phyloP scores from a whole-genome alignment of 1,139 yeast species.

The Yamadazyma sp. region DNA sequence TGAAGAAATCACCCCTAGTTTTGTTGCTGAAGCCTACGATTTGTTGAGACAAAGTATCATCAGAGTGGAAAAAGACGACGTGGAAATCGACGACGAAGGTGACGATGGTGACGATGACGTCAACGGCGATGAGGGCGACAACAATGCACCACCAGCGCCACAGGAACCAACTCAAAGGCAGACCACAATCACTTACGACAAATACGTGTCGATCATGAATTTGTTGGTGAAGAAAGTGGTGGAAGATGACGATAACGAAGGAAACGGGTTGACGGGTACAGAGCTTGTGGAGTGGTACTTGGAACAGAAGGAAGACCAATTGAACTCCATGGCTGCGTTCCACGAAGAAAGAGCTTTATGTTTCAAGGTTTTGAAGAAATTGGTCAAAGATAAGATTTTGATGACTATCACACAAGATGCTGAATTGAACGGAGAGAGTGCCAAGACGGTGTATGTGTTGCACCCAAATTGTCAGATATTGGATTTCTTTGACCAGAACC shows the following conservation, averaged over 20 bases:
- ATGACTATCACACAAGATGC: slow-evolving; percentile 74
- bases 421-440: slow-evolving; percentile 26
- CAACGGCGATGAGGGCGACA: slow-evolving; percentile 9
- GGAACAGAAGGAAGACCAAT: slow-evolving; percentile 68
- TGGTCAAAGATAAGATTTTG: slow-evolving; percentile 82
- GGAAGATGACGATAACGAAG: slow-evolving; percentile 52
- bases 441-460: slow-evolving; percentile 57
- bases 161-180: slow-evolving; percentile 8
- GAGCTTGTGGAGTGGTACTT: slow-evolving; percentile 81
- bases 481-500: slow-evolving; percentile 50
- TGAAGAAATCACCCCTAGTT: slow-evolving; percentile 79
- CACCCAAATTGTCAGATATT: slow-evolving; percentile 89
- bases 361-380: slow-evolving; percentile 75
- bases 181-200: slow-evolving; percentile 71
- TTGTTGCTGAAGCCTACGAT: slow-evolving; percentile 93
- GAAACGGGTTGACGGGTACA: slow-evolving; percentile 69
- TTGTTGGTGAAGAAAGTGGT: slow-evolving; percentile 70
- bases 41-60: slow-evolving; percentile 87
- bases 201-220: slow-evolving; percentile 82
- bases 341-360: slow-evolving; percentile 71
- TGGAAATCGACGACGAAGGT: slow-evolving; percentile 75
- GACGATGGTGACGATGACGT: slow-evolving; percentile 26
- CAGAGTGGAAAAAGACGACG: slow-evolving; percentile 92
- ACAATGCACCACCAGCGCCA: not conserved
- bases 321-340: slow-evolving; percentile 70